A percentile compares a stretch with the other conserved stretches of the same genome.
phyloP scores from a whole-genome alignment of 202 grass and related monocot genomes.

The Elaeis oleifera region DNA sequence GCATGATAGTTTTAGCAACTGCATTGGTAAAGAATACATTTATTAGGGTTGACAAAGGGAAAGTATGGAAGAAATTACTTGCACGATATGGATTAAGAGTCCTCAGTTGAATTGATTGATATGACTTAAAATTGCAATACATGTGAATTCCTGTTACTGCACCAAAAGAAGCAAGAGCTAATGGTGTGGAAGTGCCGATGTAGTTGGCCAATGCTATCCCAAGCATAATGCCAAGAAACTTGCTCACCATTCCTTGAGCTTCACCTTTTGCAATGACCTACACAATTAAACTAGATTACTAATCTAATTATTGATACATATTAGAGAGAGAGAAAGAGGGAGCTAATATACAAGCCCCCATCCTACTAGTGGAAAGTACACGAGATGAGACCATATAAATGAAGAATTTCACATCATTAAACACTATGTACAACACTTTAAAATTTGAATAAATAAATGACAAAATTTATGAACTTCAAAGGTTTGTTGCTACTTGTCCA shows the following conservation, averaged over 20 bases:
- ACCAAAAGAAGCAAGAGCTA: slow-evolving; percentile 83
- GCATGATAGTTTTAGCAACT: no score
- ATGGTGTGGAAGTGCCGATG: slow-evolving; percentile 66
- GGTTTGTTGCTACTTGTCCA: no score
- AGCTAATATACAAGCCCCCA: no score
- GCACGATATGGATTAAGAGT: slow-evolving; percentile 94
- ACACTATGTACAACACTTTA: no score
- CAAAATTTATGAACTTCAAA: no score
- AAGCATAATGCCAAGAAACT: slow-evolving; percentile 79
- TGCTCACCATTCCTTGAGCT: slow-evolving; percentile 99
- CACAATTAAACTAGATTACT: neutral
- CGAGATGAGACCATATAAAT: no score
- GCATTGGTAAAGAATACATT: no score
- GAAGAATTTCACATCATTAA: no score
- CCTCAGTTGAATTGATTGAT: slow-evolving; percentile 91
- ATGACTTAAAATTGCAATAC: slow-evolving; percentile 96
- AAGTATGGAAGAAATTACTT: slow-evolving; percentile 45
- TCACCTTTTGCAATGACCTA: slow-evolving; percentile 99
- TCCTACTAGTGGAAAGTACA: no score
- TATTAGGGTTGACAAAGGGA: slow-evolving; percentile 1
- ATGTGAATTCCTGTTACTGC: slow-evolving; percentile 78
- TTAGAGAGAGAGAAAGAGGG: no score
- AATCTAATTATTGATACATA: no score
- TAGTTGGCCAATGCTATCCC: slow-evolving; percentile 76
- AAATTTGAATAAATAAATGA: no score